Evolutionary conservation across 331 rosid genomes (phyloP), one percentile per base, ranked within the genome.

Genomic region (Malus hybrid): DNA sequence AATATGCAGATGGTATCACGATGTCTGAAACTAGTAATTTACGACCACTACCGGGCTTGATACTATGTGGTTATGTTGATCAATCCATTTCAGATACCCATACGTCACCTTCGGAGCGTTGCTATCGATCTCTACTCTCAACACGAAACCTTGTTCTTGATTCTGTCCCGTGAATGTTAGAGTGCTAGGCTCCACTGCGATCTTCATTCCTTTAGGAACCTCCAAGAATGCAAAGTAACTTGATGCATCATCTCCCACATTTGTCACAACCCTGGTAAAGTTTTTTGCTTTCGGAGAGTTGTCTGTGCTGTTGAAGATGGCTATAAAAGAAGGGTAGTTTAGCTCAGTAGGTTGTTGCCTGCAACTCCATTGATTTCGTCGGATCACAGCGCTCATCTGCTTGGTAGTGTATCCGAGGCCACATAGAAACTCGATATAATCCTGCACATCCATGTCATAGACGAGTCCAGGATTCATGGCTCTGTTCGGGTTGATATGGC

Each of bases 261-360:
- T 77, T 77, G 80, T 77, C 61, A 76, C 74, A 59, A 77, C 75
- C 75, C 63, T 69, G 34, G 7, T 59, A 6, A 69, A 77, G 75
- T 32, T 42, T 46, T 39, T 77, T 15, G n/a, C 34, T 12, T 22
- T 69, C 9, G 52, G 62, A 67, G 73, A 68, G 46, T 2, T 20
- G 32, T 55, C 68, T 39, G 34, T 13, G 18, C 24, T 0, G 48
- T 59, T 56, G 10, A 76, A 44, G 18, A 56, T 44, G 48, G 67
- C 68, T n/a, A 69, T 59, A n/a, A 76, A 76, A 36, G 74, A 76
- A 8, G 80, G 80, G 69, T 77, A 77, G 44, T 76, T 59, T 12
- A 76, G 80, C 11, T 67, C 74, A 0, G 46, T 46, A 59, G 60
- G 69, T 28, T 42, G 13, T 14, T 6, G 18, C 33, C 24, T 69